Base-by-base conservation (phyloP, 768 basidiomycete genomes). In the Tephrocybe sp. region DNA sequence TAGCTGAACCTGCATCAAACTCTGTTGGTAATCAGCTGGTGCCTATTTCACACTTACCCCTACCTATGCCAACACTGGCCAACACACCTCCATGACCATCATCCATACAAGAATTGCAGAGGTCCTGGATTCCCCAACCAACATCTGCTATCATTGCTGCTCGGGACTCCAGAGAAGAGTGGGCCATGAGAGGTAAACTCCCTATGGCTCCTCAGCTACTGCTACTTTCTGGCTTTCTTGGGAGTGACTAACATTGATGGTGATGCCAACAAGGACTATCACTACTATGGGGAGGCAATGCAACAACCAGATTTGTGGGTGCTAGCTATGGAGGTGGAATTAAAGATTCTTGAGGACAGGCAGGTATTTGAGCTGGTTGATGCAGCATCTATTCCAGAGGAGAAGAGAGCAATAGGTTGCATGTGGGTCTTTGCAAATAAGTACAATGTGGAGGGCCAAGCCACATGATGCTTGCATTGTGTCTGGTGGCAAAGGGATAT, bases 371-470 rank as follows among this genome's bases (percentile, higher is more conserved):
- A 15, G 21, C 8, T 44, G 5, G 31, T 44, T 5, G 31, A 44
- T 12, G 3, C 9, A 43, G 28, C 13, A 9, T 15, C 9, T 0
- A 19, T 43, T 8, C 43, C 43, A 9, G 30, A 21, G 9, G 30
- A 21, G 12, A 32, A 32, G 43, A 44, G 34, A 9, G 18, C 22
- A 6, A 12, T 44, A 15, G 31, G 21, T 1, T 40, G 44, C 11
- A 41, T 27, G 21, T 63, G 61, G 62, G 55, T 61, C 9, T 72
- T 59, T 51, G 56, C 49, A 22, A 46, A 54, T 16, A 75, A 75
- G 51, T 51, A 54, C 21, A 60, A 72, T 40, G 54, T 48, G 2
- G 38, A 57, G 6, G 69, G 70, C 9, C 52, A 56, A 0, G 43
- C 70, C 21, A 44, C 47, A 0, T 49, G 60, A 8, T 54, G 65